Evolutionary conservation across 2,329 filamentous ascomycete genomes (phyloP).

Genomic region (Aspergillus proliferans): DNA sequence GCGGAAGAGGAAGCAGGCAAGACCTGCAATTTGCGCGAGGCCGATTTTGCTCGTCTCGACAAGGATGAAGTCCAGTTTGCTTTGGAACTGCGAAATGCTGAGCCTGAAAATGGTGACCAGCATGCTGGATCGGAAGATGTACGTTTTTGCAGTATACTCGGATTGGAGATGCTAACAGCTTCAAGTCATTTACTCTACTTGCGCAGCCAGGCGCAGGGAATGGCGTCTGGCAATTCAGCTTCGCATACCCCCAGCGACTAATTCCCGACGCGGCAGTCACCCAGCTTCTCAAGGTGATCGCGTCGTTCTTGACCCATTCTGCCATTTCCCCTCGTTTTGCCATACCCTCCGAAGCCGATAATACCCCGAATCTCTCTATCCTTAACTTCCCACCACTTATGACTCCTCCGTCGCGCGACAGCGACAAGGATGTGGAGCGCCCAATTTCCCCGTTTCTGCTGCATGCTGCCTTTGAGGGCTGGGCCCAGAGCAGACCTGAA

Average conservation of each 20-base stretch:
- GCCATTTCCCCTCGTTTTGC: conserved; percentile 9
- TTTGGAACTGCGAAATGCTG: conserved; percentile 10
- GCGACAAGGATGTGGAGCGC: conserved; percentile 2
- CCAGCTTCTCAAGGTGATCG: conserved; percentile 15
- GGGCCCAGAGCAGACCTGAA: conserved; percentile 16
- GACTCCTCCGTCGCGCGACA: conserved; percentile 13
- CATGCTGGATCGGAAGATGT: conserved; percentile 7
- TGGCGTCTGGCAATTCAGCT: conserved; percentile 8
- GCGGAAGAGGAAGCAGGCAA: background rate
- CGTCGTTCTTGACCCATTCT: conserved; percentile 4
- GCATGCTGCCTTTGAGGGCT: conserved; percentile 21
- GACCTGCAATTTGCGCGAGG: conserved; percentile 7
- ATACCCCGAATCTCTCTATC: conserved; percentile 14
- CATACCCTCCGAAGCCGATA: background rate
- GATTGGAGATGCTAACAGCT: conserved; percentile 3
- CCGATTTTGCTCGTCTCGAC: conserved; percentile 6
- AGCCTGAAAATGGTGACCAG: conserved; percentile 13
- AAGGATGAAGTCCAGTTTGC: conserved; percentile 17
- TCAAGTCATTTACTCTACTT: conserved; percentile 12
- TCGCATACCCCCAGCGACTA: conserved; percentile 12
- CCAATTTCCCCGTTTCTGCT: conserved; percentile 12
- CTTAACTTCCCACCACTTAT: conserved; percentile 21
- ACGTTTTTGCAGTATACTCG: conserved; percentile 3
- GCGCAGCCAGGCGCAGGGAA: conserved; percentile 3
- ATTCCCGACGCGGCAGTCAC: conserved; percentile 14